Percentiles rank a stretch among this genome's conserved stretches.
These are phyloP conservation scores for Neofusicoccum umdonicola DNA, from an alignment of 2,329 filamentous ascomycete species.

Conservation along the genomic window DNA sequence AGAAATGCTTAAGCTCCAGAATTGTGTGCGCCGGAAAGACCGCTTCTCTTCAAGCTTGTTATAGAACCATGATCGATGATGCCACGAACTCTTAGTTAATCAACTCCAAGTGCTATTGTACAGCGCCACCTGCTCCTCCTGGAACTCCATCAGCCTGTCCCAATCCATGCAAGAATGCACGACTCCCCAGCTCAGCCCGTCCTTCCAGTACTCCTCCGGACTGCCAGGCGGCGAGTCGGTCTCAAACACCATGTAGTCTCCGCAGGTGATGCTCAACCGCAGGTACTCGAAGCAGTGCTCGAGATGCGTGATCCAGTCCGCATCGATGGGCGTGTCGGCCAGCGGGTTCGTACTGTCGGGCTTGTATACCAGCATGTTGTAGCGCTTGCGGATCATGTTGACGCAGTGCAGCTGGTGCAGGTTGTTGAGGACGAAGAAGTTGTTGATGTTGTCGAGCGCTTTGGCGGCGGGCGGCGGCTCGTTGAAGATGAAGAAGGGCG, in stretches of 20 bases:
- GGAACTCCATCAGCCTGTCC: not conserved
- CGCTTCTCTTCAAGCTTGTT: too few relatives aligned
- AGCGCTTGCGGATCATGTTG: constrained; percentile 2
- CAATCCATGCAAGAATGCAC: not conserved
- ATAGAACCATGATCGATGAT: too few relatives aligned
- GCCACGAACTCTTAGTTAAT: not conserved
- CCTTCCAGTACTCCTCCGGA: not conserved
- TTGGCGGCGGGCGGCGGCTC: not conserved
- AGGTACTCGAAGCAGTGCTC: constrained; percentile 43
- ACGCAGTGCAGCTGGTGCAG: constrained; percentile 2
- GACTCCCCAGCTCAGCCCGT: not conserved
- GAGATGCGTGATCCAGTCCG: constrained; percentile 27
- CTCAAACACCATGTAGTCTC: constrained; percentile 34
- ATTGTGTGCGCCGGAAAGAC: too few relatives aligned
- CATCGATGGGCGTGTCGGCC: not conserved
- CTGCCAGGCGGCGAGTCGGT: not conserved
- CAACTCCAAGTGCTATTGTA: not conserved
- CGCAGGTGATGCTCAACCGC: constrained; percentile 36
- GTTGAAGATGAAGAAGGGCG: not conserved
- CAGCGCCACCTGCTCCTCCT: not conserved
- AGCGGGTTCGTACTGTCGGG: not conserved
- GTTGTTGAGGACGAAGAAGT: not conserved
- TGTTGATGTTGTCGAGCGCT: not conserved
- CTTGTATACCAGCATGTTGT: not conserved
- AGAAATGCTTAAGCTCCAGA: too few relatives aligned